Evolutionary conservation across 2,329 filamentous ascomycete species (phyloP).

Genomic region (Penicillium sp.): DNA sequence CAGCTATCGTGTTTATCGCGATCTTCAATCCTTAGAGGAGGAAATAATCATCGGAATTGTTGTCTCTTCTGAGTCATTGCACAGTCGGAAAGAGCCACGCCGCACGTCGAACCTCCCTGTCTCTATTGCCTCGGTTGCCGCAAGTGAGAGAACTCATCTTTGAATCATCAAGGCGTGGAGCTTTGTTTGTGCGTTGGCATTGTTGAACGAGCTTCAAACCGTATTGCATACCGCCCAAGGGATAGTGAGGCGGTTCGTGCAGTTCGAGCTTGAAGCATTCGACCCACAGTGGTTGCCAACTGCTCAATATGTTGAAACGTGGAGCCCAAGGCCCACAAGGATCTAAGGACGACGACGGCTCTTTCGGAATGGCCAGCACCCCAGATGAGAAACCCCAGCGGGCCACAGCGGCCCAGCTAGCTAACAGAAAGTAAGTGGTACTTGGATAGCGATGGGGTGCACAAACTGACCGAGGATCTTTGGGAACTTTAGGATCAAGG

Average conservation of each 20-base stretch:
- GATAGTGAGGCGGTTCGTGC: background rate
- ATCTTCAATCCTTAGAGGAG: background rate
- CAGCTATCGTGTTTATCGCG: slow-evolving; percentile 5
- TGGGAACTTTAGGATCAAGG: slow-evolving; percentile 28
- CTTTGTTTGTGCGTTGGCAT: background rate
- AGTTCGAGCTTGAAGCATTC: slow-evolving; percentile 1
- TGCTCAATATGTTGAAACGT: slow-evolving; percentile 40
- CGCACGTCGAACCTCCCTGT: slow-evolving; percentile 3
- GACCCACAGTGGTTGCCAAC: slow-evolving; percentile 1
- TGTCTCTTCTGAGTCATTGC: background rate
- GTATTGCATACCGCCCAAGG: background rate
- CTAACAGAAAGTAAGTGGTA: slow-evolving; percentile 52
- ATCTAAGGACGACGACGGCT: slow-evolving; percentile 31
- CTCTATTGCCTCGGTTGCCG: slow-evolving; percentile 3
- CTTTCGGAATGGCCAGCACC: slow-evolving; percentile 36
- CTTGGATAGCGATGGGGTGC: background rate
- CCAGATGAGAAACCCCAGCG: slow-evolving; percentile 47
- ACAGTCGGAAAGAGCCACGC: slow-evolving; percentile 3
- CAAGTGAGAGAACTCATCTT: slow-evolving; percentile 6
- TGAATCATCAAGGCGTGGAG: background rate
- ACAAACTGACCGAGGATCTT: slow-evolving; percentile 5
- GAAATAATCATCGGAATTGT: background rate
- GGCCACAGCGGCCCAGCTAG: slow-evolving; percentile 55
- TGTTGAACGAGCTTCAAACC: background rate
- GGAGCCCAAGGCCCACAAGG: slow-evolving; percentile 36